Evolutionary conservation across 805 yeast species (phyloP), one percentile per base, ranked within the genome.

Genomic region (Monosporozyma yasuniensis): DNA sequence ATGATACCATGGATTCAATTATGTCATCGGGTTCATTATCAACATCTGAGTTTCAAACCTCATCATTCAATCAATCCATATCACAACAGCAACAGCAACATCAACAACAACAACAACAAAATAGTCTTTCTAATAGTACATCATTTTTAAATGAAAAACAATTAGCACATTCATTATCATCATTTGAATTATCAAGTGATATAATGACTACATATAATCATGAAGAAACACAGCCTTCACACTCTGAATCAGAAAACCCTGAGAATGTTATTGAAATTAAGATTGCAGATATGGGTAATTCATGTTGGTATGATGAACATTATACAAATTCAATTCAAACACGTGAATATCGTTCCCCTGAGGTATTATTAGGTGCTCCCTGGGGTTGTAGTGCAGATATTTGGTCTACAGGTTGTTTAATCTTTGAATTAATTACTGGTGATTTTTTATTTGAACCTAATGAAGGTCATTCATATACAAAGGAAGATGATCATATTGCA

Each of bases 331-430:
- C 87, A 54, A 87, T 89, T 53, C 96, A 89, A 67, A 89, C 97
- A 1, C 75, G 97, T 44, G 96, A 89, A 65, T 89, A 89, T 66
- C 74, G 99, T 43, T 79, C 96, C 0, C 98, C 98, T 1, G 99
- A 91, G 61, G 86, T 84, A 4, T 67, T 86, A 14, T 59, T 85
- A 18, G 93, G 95, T 0, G 78, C 85, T 9, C 74, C 78, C 30
- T 93, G 99, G 99, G 99, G 99, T 0, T 89, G 96, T 47, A 81
- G 91, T 49, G 83, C 95, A 1, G 99, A 93, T 68, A 77, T 91
- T 45, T 93, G 99, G 99, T 86, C 96, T n/a, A 73, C 86, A 59
- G 97, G 95, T 0, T 90, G 98, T 69, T 69, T 93, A 60, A 73
- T 86, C 1, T 93, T 93, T 68, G 99, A 93, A 70, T 73, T 93